phyloP scores from a whole-genome alignment of 106 monocot genomes.

The Acorus gramineus region DNA sequence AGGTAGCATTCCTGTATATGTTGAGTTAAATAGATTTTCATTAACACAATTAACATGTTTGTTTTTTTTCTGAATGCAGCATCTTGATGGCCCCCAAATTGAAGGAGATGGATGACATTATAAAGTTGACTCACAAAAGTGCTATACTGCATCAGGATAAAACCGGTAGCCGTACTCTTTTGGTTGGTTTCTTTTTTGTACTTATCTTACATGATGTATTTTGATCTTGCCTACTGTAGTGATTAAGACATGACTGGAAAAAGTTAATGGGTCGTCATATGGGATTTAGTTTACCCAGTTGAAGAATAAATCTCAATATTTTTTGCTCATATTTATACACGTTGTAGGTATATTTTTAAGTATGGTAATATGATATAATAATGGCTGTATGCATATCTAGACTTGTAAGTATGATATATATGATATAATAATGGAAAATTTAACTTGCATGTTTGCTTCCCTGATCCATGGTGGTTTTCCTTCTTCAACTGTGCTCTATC shows the following conservation, averaged over 20 bases:
- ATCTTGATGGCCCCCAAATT: constrained; percentile 78
- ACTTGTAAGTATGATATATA: too few relatives aligned
- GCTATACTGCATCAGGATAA: constrained; percentile 25
- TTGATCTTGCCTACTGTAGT: neutral
- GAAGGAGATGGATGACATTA: constrained; percentile 93
- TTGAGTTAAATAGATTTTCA: neutral
- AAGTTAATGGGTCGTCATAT: too few relatives aligned
- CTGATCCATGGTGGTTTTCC: neutral
- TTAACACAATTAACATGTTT: neutral
- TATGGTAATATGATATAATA: too few relatives aligned
- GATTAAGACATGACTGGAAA: neutral
- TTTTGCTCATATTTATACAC: too few relatives aligned
- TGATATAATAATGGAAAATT: neutral
- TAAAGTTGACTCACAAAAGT: constrained; percentile 42
- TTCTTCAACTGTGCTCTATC: neutral
- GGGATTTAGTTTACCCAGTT: too few relatives aligned
- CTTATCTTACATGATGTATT: neutral
- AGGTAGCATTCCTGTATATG: constrained; percentile 34
- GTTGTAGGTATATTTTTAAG: too few relatives aligned
- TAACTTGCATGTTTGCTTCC: neutral
- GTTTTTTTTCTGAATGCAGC: constrained; percentile 35
- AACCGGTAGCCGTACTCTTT: constrained; percentile 44
- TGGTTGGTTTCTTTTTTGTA: constrained; percentile 46
- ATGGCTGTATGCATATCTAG: too few relatives aligned
- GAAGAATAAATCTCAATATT: too few relatives aligned